These are phyloP conservation scores for Eudorina sp. DNA, from an alignment of 139 green algal genomes.

Conservation along the genomic window DNA sequence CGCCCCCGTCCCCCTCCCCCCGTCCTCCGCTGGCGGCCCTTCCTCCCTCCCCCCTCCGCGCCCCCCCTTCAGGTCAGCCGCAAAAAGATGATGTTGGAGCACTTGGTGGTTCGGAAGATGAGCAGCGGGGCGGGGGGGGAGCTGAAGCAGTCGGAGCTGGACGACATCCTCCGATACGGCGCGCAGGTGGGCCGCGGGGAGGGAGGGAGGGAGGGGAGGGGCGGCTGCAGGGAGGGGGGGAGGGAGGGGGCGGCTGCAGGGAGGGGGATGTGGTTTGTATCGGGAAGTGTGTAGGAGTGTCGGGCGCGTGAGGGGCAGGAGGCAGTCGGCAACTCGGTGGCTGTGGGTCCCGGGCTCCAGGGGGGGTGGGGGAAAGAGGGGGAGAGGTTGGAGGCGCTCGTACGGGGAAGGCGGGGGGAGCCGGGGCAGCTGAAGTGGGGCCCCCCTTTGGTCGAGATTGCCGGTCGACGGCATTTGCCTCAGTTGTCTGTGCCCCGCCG, in stretches of 20 bases:
- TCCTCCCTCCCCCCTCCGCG: not conserved
- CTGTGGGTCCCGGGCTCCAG: no score
- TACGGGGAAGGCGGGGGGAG: no score
- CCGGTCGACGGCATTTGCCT: no score
- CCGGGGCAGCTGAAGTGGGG: no score
- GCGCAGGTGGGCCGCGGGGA: conserved; percentile 21
- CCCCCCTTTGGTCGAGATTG: no score
- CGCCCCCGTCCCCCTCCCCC: not conserved
- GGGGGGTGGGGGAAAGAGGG: no score
- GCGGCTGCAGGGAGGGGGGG: not conserved
- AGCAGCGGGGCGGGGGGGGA: conserved; percentile 31
- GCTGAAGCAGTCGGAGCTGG: conserved; percentile 85
- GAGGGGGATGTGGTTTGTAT: not conserved
- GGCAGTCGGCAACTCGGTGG: no score
- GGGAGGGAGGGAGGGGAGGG: no score
- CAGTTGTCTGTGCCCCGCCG: no score
- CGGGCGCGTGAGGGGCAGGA: no score
- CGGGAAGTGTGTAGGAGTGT: no score
- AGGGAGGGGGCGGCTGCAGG: not conserved
- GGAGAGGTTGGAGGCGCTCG: no score
- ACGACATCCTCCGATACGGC: conserved; percentile 86
- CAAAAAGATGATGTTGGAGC: conserved; percentile 93
- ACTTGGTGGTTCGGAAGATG: conserved; percentile 86
- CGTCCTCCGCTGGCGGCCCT: not conserved
- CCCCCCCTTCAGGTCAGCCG: conserved; percentile 71